Percentiles rank a stretch among this genome's conserved stretches.
phyloP scores from a whole-genome alignment of 805 yeast species.

The Kregervanrija delftensis region DNA sequence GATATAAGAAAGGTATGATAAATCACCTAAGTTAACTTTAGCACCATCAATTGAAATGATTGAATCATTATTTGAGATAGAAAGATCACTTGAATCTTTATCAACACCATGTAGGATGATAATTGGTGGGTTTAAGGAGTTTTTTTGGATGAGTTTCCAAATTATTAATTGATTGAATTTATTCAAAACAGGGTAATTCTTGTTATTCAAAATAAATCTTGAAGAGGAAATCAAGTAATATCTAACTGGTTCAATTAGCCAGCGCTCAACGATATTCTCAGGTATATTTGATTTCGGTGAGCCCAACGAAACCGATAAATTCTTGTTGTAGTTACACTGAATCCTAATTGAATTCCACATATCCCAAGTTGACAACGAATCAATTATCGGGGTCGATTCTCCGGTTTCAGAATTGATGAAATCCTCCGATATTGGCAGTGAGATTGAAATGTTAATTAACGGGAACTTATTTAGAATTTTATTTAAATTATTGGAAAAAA shows the following conservation, averaged over 20 bases:
- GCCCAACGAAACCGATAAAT: slow-evolving; percentile 66
- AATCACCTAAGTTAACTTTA: slow-evolving; percentile 18
- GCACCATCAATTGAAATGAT: slow-evolving; percentile 10
- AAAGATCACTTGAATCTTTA: slow-evolving; percentile 19
- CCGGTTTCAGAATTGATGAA: slow-evolving; percentile 19
- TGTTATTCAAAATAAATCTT: slow-evolving; percentile 51
- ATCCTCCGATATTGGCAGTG: slow-evolving; percentile 46
- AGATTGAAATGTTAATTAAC: slow-evolving; percentile 35
- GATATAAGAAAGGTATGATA: slow-evolving; percentile 26
- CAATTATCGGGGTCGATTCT: slow-evolving; percentile 24
- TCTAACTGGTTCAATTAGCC: slow-evolving; percentile 65
- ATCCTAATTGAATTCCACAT: slow-evolving; percentile 63
- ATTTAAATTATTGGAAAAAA: slow-evolving; percentile 38
- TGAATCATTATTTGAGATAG: not conserved
- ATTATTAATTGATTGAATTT: slow-evolving; percentile 48
- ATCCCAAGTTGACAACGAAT: slow-evolving; percentile 61
- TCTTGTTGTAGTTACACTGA: slow-evolving; percentile 44
- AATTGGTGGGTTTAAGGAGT: slow-evolving; percentile 33
- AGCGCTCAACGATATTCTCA: slow-evolving; percentile 42
- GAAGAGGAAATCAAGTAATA: slow-evolving; percentile 50
- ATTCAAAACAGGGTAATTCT: slow-evolving; percentile 58
- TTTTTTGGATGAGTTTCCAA: slow-evolving; percentile 36
- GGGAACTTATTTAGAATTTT: slow-evolving; percentile 23
- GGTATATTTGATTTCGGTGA: slow-evolving; percentile 59
- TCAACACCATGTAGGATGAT: slow-evolving; percentile 51